Base-by-base conservation (phyloP, 768 basidiomycete genomes). In the Dioszegia hungarica region DNA sequence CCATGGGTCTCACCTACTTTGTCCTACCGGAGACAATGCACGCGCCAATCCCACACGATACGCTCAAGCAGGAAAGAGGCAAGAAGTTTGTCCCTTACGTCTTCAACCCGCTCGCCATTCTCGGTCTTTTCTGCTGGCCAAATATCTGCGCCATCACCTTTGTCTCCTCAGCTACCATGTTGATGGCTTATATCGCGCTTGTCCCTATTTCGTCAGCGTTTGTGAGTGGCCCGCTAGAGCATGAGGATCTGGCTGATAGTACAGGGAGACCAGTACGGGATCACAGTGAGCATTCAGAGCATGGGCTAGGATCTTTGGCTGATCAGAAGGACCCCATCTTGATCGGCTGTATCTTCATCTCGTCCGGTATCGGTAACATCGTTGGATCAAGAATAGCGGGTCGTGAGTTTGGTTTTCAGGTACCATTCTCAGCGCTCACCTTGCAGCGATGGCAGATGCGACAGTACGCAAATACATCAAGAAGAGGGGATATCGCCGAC, bases 341-440 rank as follows among this genome's bases (percentile, higher is more conserved):
- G n/a, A 44, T 72, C n/a, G 78, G 77, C 14, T 61, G 59, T 39
- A 64, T 78, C 22, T 78, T 76, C 54, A 62, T 78, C 25, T 56
- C 67, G 1, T 68, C 58, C 27, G 78, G 77, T 14, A 53, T 57
- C 9, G 78, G 78, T 17, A 77, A 77, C 61, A 57, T 75, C 36
- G 49, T 75, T 28, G 75, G 75, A 11, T 51, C 70, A 0, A 62
- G 73, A 27, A 53, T 76, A 36, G 68, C 72, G 0, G 78, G 77
- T n/a, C 64, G 67, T 73, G 44, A 64, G 64, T 67, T 14, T 14
- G 8, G 20, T 14, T 3, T 36, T 49, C 14, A 44, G 34, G 19
- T 38, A 8, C n/a, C 14, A 9, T 31, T 3, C 29, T 19, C 27
- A n/a, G 25, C 22, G 34, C 45, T 46, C 27, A 46, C 25, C 10